phyloP scores from a whole-genome alignment of 768 basidiomycete species.

The Dentipellis sp. region DNA sequence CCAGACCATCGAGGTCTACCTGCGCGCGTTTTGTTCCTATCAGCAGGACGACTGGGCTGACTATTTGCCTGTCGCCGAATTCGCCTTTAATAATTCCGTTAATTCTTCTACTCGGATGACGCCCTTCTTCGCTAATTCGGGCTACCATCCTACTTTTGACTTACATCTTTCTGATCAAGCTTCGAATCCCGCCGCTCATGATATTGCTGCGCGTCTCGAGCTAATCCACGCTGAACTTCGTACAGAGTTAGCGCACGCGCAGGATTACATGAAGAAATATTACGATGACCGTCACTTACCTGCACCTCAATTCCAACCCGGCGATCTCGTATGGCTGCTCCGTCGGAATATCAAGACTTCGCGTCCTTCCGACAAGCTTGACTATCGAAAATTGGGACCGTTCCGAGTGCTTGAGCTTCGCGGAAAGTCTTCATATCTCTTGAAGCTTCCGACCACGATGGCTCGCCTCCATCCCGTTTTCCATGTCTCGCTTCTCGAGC shows the following conservation, averaged over 20 bases:
- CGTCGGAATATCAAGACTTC: slow-evolving; percentile 7
- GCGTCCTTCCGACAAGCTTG: neutral
- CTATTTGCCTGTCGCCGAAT: slow-evolving; percentile 31
- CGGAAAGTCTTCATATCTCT: slow-evolving; percentile 19
- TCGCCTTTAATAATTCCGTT: slow-evolving; percentile 29
- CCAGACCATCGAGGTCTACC: slow-evolving; percentile 28
- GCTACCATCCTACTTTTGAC: slow-evolving; percentile 8
- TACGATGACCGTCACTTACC: slow-evolving; percentile 1
- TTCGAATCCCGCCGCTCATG: slow-evolving; percentile 13
- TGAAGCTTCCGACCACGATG: slow-evolving; percentile 22
- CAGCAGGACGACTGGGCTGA: slow-evolving; percentile 36
- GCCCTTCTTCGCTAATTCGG: slow-evolving; percentile 8
- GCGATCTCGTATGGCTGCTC: slow-evolving; percentile 14
- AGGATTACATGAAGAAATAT: slow-evolving; percentile 3
- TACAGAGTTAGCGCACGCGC: slow-evolving; percentile 10
- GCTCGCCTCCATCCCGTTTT: slow-evolving; percentile 30
- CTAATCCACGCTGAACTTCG: slow-evolving; percentile 12
- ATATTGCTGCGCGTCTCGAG: neutral
- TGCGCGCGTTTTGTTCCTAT: slow-evolving; percentile 26
- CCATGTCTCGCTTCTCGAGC: slow-evolving; percentile 25
- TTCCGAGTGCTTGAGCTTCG: slow-evolving; percentile 5
- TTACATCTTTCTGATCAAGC: slow-evolving; percentile 15
- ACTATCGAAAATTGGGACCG: slow-evolving; percentile 1
- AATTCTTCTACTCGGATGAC: slow-evolving; percentile 21
- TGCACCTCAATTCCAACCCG: slow-evolving; percentile 7